Evolutionary conservation across 441 rosid genomes (phyloP).

Genomic region (Populus hybrid): DNA sequence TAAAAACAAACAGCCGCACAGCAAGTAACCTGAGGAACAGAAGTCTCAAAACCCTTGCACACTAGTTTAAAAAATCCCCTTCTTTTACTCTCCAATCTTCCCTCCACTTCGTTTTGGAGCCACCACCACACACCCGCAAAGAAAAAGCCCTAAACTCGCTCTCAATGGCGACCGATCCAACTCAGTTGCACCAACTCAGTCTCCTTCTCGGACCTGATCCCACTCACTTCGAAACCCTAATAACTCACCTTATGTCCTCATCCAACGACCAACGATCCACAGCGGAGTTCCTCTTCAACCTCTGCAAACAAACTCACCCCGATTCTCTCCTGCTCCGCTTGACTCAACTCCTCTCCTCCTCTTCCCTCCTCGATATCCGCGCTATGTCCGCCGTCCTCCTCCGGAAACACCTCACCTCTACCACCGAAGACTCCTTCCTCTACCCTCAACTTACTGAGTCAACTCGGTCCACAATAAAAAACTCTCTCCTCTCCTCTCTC

Average conservation of each 20-base stretch:
- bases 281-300: conserved; percentile 80
- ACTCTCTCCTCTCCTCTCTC: conserved; percentile 53
- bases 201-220: conserved; percentile 69
- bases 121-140: not conserved
- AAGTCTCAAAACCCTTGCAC: not conserved
- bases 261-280: conserved; percentile 85
- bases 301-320: conserved; percentile 75
- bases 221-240: conserved; percentile 66
- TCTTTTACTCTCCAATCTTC: not conserved
- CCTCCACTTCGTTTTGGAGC: conserved; percentile 10
- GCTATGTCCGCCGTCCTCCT: conserved; percentile 91
- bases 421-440: conserved; percentile 57
- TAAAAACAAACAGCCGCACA: not conserved
- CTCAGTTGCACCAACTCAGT: conserved; percentile 54
- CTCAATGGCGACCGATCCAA: conserved; percentile 10
- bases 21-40: not conserved
- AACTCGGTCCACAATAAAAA: conserved; percentile 69
- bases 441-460: conserved; percentile 67
- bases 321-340: conserved; percentile 70
- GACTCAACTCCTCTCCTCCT: conserved; percentile 68
- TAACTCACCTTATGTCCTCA: conserved; percentile 76
- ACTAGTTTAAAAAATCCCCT: conserved; percentile 4
- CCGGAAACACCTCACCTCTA: conserved; percentile 62
- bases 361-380: conserved; percentile 58
- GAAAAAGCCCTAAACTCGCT: not conserved